Percentiles rank a stretch among this genome's conserved stretches.
phyloP scores from a whole-genome alignment of 495 filamentous ascomycete genomes.

The Podospora tetraspora region DNA sequence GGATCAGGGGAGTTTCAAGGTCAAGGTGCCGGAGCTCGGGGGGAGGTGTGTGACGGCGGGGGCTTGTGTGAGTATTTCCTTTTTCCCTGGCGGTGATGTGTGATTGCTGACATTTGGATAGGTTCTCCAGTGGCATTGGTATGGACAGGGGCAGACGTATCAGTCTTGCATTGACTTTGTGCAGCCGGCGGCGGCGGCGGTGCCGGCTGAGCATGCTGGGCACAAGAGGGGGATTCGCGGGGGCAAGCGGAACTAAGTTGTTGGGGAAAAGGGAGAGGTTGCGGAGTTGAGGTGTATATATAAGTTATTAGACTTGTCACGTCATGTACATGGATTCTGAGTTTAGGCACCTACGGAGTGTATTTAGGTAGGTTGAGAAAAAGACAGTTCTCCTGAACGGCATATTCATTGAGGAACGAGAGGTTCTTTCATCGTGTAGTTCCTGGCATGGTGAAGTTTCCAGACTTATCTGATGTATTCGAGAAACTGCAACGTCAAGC shows the following conservation, averaged over 20 bases:
- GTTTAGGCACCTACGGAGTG: no score
- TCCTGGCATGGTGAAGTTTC: no score
- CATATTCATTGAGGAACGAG: no score
- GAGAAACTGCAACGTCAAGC: no score
- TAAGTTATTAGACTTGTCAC: neutral
- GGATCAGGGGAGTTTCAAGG: conserved; percentile 57
- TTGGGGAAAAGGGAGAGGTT: neutral
- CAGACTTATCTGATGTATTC: no score
- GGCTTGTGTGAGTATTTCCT: conserved; percentile 44
- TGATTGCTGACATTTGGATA: conserved; percentile 20
- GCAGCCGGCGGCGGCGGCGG: conserved; percentile 24
- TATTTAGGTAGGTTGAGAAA: no score
- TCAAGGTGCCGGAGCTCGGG: conserved; percentile 60
- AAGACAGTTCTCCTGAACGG: no score
- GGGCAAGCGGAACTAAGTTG: neutral
- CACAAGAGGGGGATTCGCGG: neutral
- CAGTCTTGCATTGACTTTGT: conserved; percentile 70
- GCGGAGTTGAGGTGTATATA: neutral
- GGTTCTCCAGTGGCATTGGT: conserved; percentile 66
- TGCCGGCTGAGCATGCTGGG: neutral
- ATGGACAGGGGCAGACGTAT: conserved; percentile 63
- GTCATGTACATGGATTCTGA: neutral
- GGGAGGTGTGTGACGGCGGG: conserved; percentile 54
- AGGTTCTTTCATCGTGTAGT: no score
- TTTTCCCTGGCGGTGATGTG: neutral